phyloP scores from a whole-genome alignment of 331 rosid genomes.

The Telfairia occidentalis region DNA sequence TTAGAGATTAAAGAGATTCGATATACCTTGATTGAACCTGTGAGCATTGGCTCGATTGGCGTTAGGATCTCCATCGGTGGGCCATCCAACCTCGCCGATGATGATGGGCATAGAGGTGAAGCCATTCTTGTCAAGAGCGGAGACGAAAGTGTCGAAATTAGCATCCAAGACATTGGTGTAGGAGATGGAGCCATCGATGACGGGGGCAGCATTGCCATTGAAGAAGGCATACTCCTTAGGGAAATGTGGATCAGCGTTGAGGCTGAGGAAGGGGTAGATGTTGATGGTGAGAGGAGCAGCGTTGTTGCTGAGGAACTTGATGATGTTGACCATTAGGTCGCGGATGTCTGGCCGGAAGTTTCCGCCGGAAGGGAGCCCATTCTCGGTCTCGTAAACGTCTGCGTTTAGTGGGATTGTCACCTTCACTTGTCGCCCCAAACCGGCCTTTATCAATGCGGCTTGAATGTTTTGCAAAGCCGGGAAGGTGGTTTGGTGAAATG shows the following conservation, averaged over 20 bases:
- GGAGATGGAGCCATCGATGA: constrained; percentile 61
- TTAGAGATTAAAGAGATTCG: no score
- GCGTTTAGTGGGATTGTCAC: constrained; percentile 84
- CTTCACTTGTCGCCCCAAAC: constrained; percentile 70
- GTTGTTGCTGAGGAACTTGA: constrained; percentile 60
- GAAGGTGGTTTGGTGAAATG: constrained; percentile 50
- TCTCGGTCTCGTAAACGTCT: constrained; percentile 65
- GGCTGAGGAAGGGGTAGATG: constrained; percentile 94
- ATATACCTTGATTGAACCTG: constrained; percentile 72
- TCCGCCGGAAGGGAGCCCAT: constrained; percentile 73
- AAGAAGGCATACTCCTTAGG: constrained; percentile 90
- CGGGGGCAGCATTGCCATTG: constrained; percentile 55
- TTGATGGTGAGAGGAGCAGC: constrained; percentile 62
- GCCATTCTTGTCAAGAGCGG: constrained; percentile 78
- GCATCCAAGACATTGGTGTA: constrained; percentile 83
- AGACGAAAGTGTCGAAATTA: constrained; percentile 73
- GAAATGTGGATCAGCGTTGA: constrained; percentile 72
- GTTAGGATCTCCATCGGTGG: constrained; percentile 65
- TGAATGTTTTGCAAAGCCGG: constrained; percentile 89
- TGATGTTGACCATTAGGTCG: constrained; percentile 44
- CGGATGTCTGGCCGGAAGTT: constrained; percentile 66
- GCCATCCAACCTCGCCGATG: constrained; percentile 95
- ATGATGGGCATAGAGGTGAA: constrained; percentile 66
- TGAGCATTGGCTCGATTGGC: constrained; percentile 50
- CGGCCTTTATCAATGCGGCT: constrained; percentile 85